Percentiles rank a stretch among this genome's conserved stretches.
phyloP scores from a whole-genome alignment of 306 rosid species.

The Sesbania bispinosa region DNA sequence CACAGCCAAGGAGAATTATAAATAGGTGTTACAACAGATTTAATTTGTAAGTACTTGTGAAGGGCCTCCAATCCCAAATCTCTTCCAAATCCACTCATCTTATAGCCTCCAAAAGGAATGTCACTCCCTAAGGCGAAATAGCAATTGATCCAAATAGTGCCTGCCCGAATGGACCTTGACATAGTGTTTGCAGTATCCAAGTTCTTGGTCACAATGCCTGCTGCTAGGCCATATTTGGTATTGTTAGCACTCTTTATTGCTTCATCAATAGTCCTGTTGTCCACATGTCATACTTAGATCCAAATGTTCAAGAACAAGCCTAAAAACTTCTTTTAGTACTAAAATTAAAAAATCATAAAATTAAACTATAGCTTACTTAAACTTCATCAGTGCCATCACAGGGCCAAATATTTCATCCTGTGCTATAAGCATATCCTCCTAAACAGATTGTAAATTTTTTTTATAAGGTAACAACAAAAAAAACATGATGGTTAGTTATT shows the following conservation, averaged over 20 bases:
- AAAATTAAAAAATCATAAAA: not conserved
- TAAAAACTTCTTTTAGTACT: not conserved
- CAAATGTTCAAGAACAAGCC: not conserved
- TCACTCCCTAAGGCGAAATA: conserved; percentile 44
- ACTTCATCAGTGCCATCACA: conserved; percentile 54
- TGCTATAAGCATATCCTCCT: conserved; percentile 76
- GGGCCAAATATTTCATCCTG: conserved; percentile 83
- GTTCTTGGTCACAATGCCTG: conserved; percentile 69
- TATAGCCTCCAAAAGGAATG: conserved; percentile 71
- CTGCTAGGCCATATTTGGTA: conserved; percentile 71
- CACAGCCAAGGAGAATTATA: conserved; percentile 77
- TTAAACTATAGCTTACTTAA: conserved; percentile 46
- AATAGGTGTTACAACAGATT: conserved; percentile 68
- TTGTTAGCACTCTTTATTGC: conserved; percentile 67
- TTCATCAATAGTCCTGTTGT: conserved; percentile 66
- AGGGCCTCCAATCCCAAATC: conserved; percentile 59
- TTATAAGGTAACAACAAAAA: not conserved
- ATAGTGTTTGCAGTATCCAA: conserved; percentile 64
- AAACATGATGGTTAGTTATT: not conserved
- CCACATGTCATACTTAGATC: not conserved
- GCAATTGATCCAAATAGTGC: conserved; percentile 69
- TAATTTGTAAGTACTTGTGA: conserved; percentile 63
- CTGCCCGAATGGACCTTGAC: conserved; percentile 72
- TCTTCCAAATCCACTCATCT: conserved; percentile 75
- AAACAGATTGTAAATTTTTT: not conserved